Conservation (phyloP, 805 yeast genomes). For the Candida maesae region DNA sequence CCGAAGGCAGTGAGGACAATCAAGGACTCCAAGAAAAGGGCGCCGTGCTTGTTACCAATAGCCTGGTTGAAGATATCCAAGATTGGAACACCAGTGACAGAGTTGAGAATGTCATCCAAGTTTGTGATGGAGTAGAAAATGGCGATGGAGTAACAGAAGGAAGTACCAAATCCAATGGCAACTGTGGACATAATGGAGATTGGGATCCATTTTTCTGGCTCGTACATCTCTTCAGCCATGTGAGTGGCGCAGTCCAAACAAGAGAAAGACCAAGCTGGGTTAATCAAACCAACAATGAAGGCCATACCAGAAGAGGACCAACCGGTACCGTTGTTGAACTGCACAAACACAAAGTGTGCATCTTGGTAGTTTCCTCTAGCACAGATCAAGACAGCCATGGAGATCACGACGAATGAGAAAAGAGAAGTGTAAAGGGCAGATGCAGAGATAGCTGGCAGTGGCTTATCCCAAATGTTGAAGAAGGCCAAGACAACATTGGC, state of each 20-base stretch:
- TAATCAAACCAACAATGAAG: slow-evolving; percentile 64
- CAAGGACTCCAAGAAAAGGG: slow-evolving; percentile 45
- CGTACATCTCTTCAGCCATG: slow-evolving; percentile 59
- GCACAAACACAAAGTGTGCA: slow-evolving; percentile 50
- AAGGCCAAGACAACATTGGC: slow-evolving; percentile 39
- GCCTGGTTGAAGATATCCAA: slow-evolving; percentile 62
- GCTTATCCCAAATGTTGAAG: slow-evolving; percentile 48
- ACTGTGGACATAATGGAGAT: slow-evolving; percentile 60
- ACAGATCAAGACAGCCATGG: slow-evolving; percentile 49
- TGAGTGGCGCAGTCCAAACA: slow-evolving; percentile 72
- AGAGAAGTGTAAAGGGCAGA: slow-evolving; percentile 50
- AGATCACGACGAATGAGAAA: slow-evolving; percentile 48
- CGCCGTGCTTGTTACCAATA: slow-evolving; percentile 48
- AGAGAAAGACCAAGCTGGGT: slow-evolving; percentile 67
- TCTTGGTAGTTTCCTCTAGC: slow-evolving; percentile 49
- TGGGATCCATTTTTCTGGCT: slow-evolving; percentile 55
- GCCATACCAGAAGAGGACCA: slow-evolving; percentile 59
- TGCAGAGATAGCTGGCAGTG: slow-evolving; percentile 48
- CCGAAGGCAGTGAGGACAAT: slow-evolving; percentile 52
- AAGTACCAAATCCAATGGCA: slow-evolving; percentile 61
- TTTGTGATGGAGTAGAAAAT: slow-evolving; percentile 59
- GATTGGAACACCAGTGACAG: slow-evolving; percentile 58
- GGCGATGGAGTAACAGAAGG: slow-evolving; percentile 46
- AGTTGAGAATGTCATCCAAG: slow-evolving; percentile 42
- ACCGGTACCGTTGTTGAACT: slow-evolving; percentile 54